Evolutionary conservation across 2,329 filamentous ascomycete species (phyloP), one percentile per base, ranked within the genome.

Genomic region (Delphinella strobiligena): DNA sequence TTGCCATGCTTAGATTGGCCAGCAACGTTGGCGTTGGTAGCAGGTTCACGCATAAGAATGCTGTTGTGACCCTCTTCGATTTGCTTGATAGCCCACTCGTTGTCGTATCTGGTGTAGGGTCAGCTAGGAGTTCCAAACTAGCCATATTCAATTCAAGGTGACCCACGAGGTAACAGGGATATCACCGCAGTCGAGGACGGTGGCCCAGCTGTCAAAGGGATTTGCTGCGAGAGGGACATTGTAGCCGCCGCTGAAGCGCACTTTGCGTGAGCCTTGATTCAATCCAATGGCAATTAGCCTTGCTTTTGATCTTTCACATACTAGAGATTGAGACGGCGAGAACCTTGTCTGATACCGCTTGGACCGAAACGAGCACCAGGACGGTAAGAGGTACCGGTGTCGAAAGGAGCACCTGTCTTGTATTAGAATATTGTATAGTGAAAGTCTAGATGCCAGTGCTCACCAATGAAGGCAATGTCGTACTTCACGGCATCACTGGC

Each of bases 311-410:
- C 40, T 31, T 41, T 40, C 48, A 71, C 78, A 53, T 78, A 88
- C 82, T 91, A 91, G 42, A 91, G 78, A 64, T 89, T 91, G 49
- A 91, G 73, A 49, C 84, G 75, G 54, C 84, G 78, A 55, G 83
- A 89, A 62, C 84, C 85, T 69, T 91, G 85, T 57, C 85, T 75
- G 52, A 91, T 89, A 35, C 84, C 84, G 22, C 79, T 84, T 8
- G 86, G 85, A 0, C 85, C 85, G 50, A 93, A 93, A 27, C 85
- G 75, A 44, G 85, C 85, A 48, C 85, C 84, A 3, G 84, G 85
- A 37, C 84, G 69, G 61, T 93, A 93, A 0, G 82, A 88, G 18
- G 83, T 91, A 38, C 83, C 83, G 1, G 85, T 89, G 56, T 93
- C 85, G 50, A 91, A 91, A 0, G 85, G 84, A 31, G 82, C 83